Evolutionary conservation across 306 rosid species (phyloP), one percentile per base, ranked within the genome.

Genomic region (Casuarina cunninghamiana): DNA sequence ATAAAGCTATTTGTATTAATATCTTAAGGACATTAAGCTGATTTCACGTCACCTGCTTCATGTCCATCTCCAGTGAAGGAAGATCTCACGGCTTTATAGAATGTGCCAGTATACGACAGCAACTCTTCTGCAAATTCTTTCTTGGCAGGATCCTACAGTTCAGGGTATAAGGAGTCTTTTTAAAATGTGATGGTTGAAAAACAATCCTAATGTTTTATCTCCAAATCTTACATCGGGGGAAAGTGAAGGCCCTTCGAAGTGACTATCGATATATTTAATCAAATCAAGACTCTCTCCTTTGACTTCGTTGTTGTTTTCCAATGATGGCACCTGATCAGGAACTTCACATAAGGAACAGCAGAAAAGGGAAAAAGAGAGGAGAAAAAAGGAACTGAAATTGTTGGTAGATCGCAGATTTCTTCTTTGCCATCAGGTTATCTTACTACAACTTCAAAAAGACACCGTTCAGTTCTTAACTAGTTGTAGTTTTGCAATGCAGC

Each of bases 281-380:
- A 91, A 80, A 82, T 87, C 89, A 62, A 87, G 89, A 82, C 93
- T 91, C 86, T 91, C 96, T 73, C 89, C 92, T 75, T 77, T 86
- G 44, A 89, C 82, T 83, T 83, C 85, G 11, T 89, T 86, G 11
- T 89, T 86, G 84, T 89, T 92, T 69, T 89, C 96, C 63, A 91
- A 77, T 62, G 96, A 75, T 63, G 94, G 90, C 60, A 90, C 87
- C 89, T 83, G 45, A 5, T 74, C 5, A 7, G 26, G 5, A 41
- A 66, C 32, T 66, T 66, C 71, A n/a, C 35, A 9, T 66, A 66
- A 66, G 17, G 15, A 66, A 41, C 71, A 12, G 44, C 13, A 66
- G 48, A 0, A 42, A 42, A 10, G 51, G 13, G 3, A 48, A 48
- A 46, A 48, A 48, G 13, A 10, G 32, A 19, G 17, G 41, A 16